Conservation (phyloP, 495 filamentous ascomycete genomes). For the Talaromyces wortmannii region DNA sequence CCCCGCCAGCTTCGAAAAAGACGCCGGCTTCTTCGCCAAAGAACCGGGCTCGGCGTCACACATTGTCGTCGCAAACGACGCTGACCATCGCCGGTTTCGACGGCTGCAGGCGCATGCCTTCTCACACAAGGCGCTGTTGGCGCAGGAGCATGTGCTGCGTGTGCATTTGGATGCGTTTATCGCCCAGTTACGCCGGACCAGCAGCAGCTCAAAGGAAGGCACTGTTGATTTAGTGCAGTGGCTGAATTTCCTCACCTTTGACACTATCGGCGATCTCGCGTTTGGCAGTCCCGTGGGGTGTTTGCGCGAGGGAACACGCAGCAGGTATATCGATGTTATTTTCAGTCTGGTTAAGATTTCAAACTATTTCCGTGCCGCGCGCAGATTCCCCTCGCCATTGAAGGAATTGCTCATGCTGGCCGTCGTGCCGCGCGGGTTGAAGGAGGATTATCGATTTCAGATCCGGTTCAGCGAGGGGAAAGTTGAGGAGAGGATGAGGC, state of each 20-base stretch:
- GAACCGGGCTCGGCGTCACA: background rate
- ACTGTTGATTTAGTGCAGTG: constrained; percentile 8
- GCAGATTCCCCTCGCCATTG: background rate
- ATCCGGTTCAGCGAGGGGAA: constrained; percentile 31
- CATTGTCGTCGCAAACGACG: constrained; percentile 27
- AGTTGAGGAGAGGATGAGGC: constrained; percentile 28
- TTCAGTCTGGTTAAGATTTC: background rate
- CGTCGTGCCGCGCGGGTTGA: background rate
- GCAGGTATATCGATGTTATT: background rate
- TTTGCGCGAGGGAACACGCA: background rate
- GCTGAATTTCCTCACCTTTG: constrained; percentile 13
- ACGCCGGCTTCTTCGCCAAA: background rate
- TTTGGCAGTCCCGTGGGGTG: constrained; percentile 8
- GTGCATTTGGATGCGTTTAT: constrained; percentile 13
- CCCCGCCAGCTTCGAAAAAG: constrained; percentile 3
- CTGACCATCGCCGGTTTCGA: constrained; percentile 33
- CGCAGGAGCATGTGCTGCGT: constrained; percentile 22
- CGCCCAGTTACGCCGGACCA: constrained; percentile 32
- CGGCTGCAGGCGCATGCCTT: constrained; percentile 42
- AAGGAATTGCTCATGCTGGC: background rate
- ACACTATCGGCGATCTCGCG: constrained; percentile 12
- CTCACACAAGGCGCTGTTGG: constrained; percentile 36
- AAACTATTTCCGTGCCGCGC: background rate
- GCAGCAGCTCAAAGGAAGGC: background rate
- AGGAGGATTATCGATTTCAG: background rate